phyloP scores from a whole-genome alignment of 2,329 filamentous ascomycete genomes.

The Clarireedia homoeocarpa region DNA sequence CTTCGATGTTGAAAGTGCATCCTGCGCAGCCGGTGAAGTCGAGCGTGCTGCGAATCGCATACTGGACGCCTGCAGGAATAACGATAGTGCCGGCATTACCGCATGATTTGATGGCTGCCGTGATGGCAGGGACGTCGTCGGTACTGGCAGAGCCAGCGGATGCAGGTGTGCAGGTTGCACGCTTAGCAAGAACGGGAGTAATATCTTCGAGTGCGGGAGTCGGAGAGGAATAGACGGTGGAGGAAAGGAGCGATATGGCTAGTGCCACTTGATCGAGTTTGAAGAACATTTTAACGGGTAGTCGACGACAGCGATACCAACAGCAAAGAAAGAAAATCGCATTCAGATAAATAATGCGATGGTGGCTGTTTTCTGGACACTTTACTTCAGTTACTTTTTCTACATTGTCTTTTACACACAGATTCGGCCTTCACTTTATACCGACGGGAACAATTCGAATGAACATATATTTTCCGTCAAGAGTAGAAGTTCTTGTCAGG shows the following conservation, averaged over 20 bases:
- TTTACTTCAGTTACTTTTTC: too few species aligned
- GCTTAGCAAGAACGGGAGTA: constrained; percentile 10
- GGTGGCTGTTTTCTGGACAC: too few species aligned
- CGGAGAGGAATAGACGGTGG: not conserved
- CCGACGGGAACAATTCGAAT: too few species aligned
- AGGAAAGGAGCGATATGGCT: not conserved
- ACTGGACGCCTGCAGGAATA: constrained; percentile 35
- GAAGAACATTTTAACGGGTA: not conserved
- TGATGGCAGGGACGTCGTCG: constrained; percentile 39
- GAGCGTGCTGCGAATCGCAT: constrained; percentile 36
- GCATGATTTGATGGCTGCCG: constrained; percentile 31
- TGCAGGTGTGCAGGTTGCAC: constrained; percentile 19
- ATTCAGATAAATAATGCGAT: too few species aligned
- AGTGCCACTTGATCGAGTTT: not conserved
- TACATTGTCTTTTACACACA: too few species aligned
- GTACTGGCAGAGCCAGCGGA: constrained; percentile 18
- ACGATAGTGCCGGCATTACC: constrained; percentile 38
- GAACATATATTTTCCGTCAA: too few species aligned
- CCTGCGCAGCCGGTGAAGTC: constrained; percentile 34
- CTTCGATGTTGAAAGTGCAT: constrained; percentile 41
- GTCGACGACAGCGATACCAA: not conserved
- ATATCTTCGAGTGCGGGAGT: not conserved
- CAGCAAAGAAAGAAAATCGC: too few species aligned
- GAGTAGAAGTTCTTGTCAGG: too few species aligned
- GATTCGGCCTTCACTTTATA: too few species aligned